Evolutionary conservation across 768 basidiomycete genomes (phyloP).

Genomic region (Leccinum imitatum): DNA sequence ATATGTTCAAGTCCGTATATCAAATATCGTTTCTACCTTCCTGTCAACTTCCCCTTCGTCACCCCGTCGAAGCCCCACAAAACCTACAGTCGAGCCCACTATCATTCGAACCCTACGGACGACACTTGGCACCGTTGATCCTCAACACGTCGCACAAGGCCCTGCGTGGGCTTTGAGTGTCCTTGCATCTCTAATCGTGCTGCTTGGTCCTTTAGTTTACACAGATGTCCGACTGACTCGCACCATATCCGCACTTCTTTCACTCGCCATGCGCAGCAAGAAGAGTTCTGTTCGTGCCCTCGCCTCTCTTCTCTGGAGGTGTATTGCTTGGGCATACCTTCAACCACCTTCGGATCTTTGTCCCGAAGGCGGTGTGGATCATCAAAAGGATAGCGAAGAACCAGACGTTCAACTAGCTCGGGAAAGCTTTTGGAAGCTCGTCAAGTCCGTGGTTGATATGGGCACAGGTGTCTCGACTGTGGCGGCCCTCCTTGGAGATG

Average conservation of each 20-base stretch:
- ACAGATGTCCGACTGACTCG: conserved; percentile 44
- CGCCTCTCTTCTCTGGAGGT: conserved; percentile 63
- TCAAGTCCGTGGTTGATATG: conserved; percentile 55
- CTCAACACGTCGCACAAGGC: conserved; percentile 64
- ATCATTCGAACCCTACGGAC: conserved; percentile 69
- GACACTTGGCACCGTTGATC: conserved; percentile 55
- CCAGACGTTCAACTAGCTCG: conserved; percentile 30
- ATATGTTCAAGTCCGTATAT: conserved; percentile 51
- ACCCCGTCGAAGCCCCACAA: conserved; percentile 37
- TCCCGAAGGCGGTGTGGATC: conserved; percentile 27
- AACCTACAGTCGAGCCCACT: conserved; percentile 41
- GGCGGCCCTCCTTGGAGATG: conserved; percentile 50
- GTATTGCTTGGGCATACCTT: conserved; percentile 63
- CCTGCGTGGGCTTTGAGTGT: conserved; percentile 78
- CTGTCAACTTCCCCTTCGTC: conserved; percentile 43
- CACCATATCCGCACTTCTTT: conserved; percentile 49
- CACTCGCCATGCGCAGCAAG: conserved; percentile 57
- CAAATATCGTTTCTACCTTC: conserved; percentile 46
- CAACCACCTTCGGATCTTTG: conserved; percentile 41
- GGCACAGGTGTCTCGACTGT: conserved; percentile 57
- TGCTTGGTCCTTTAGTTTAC: conserved; percentile 59
- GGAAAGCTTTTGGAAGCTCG: conserved; percentile 46
- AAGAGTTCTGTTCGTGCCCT: conserved; percentile 65
- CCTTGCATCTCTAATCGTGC: conserved; percentile 59
- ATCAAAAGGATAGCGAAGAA: conserved; percentile 17